Evolutionary conservation across 2,329 filamentous ascomycete species (phyloP), one percentile per base, ranked within the genome.

Genomic region (Aspergillus hortae): DNA sequence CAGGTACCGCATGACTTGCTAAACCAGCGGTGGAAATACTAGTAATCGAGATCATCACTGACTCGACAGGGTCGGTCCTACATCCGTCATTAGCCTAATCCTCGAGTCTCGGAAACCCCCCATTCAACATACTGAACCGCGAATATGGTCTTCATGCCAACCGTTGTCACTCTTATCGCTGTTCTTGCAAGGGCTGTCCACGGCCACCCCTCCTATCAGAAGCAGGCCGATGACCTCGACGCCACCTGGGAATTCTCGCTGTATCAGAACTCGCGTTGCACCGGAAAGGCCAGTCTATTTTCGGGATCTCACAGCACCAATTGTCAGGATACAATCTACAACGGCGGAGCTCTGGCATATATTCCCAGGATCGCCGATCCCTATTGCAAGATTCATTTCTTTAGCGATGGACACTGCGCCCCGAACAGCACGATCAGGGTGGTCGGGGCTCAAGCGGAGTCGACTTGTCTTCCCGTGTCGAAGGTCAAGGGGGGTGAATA

Each of bases 231-330:
- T 19, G 40, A 44, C 9, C 23, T 48, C 10, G 42, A 47, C 15
- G 49, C 40, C 23, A 49, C 46, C 25, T 58, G 56, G 56, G 36
- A 51, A 12, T 43, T 54, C 17, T 52, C 46, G 11, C 44, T 56
- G 2, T 58, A 52, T 27, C 54, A 56, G 36, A 56, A 56, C 15
- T 36, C 30, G 7, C 49, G 44, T n/a, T 56, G 56, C 48, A 52
- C 56, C 9, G 53, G 56, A 14, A 48, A 38, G 44, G 47, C 41
- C 11, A 56, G 53, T 9, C 38, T 41, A 2, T 54, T 48, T 45
- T 56, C 46, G 10, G 56, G 56, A 7, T 52, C 38, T n/a, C 30
- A 17, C n/a, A 47, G 51, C 14, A 35, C 44, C 3, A 4, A 19
- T 4, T 57, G 56, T 33, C 38, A 46, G 14, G 35, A 49, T 27